phyloP scores from a whole-genome alignment of 1,284 basidiomycete genomes.

The Waitea zeae region DNA sequence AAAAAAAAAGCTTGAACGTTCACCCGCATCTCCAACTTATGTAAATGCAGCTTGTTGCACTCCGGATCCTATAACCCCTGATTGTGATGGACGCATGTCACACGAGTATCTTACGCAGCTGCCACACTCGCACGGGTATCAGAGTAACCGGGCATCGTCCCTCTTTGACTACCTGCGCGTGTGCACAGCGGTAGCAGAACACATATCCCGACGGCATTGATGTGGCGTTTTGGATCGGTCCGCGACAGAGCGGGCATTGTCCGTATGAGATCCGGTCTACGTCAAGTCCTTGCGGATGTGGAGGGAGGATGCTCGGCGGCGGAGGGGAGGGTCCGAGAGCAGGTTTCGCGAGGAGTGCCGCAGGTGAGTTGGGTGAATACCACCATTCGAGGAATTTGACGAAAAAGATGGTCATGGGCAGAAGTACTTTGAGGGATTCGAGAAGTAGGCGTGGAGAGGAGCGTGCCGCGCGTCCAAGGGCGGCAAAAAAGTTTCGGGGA shows the following conservation, averaged over 20 bases:
- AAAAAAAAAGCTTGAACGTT: too few relatives aligned
- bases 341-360: conserved; percentile 40
- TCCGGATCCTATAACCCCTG: too few relatives aligned
- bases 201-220: conserved; percentile 89
- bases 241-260: conserved; percentile 69
- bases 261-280: conserved; percentile 51
- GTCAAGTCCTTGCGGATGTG: conserved; percentile 47
- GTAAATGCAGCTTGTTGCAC: too few relatives aligned
- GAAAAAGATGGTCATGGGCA: conserved; percentile 89
- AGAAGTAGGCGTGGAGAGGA: conserved; percentile 45
- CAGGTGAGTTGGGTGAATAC: conserved; percentile 93
- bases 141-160: conserved; percentile 81
- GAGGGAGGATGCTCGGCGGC: conserved; percentile 55
- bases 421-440: conserved; percentile 65
- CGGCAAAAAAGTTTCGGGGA: conserved; percentile 18
- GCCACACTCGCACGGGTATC: conserved; percentile 54
- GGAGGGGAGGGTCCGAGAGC: conserved; percentile 53
- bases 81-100: too few relatives aligned
- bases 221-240: conserved; percentile 72
- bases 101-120: conserved; percentile 77
- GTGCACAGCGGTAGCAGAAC: conserved; percentile 89
- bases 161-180: conserved; percentile 67
- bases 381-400: conserved; percentile 99
- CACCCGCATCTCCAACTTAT: too few relatives aligned
- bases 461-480: conserved; percentile 25